Evolutionary conservation across 2,329 filamentous ascomycete species (phyloP), one percentile per base, ranked within the genome.

Genomic region (Aspergillus sp.): DNA sequence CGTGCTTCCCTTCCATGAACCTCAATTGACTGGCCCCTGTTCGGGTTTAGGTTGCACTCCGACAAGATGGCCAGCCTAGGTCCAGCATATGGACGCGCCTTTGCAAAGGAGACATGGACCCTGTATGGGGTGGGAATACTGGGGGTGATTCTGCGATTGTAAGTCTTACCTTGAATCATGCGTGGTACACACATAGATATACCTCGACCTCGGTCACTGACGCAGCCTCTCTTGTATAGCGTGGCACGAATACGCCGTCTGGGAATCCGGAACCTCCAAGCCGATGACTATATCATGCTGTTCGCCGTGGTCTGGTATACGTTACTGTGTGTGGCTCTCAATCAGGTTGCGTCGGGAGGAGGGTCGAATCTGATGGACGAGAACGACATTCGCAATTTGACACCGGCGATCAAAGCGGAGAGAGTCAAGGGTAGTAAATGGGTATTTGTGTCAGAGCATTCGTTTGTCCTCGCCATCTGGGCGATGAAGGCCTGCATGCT

Each of bases 361-460:
- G 79, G 77, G 13, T 84, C 79, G 40, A 86, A 86, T 60, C 72
- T 86, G 16, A 82, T 86, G 67, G 72, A 79, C 16, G 74, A 77
- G 0, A 67, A 75, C 14, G 72, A 82, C 24, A 65, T 69, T 0
- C 60, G 66, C 0, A 55, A 64, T 3, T 68, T 85, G 45, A 82
- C 82, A 0, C 71, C 76, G 0, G 55, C 70, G 0, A 73, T 73
- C 33, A 74, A 77, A 44, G 60, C 56, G 3, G 68, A 74, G 30
- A 72, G 81, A 45, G 64, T 72, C 0, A 70, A 65, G 35, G 84
- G 83, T 10, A 84, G 81, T 43, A 86, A 86, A 73, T 79, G 83
- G 72, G 82, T 85, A 1, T 73, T 85, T 35, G 78, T 84, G 8
- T 79, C 82, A 2, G 83, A 87, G 58, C 76, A 85, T 66, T 78